Base-by-base conservation (phyloP, 139 green algal genomes). In the Volvox africanus region DNA sequence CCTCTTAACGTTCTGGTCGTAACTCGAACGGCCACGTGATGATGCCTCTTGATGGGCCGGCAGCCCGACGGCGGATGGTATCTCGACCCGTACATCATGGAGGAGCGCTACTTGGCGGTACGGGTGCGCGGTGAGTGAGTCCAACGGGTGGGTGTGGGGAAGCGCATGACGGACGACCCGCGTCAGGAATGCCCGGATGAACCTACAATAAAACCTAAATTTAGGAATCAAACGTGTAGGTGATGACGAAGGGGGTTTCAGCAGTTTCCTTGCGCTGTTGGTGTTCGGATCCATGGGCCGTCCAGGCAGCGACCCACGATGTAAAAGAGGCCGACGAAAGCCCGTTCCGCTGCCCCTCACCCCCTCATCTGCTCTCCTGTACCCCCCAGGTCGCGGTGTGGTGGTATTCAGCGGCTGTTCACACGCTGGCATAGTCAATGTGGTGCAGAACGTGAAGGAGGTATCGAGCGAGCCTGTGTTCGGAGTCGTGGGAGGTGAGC, bases 351-450 rank as follows among this genome's bases (percentile, higher is more conserved):
- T 55, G 44, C 44, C 5, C 5, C 44, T 55, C 44, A 55, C 44
- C 44, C 44, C 9, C 44, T 55, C 44, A 5, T 5, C 9, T 55
- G 44, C 44, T 55, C 44, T 55, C 44, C 5, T 55, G n/a, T 28
- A 73, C 65, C 68, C 28, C 35, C 35, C 77, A 92, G 92, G 93
- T 76, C 79, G 69, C 50, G 93, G 92, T 33, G 55, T 71, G 5
- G 84, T 95, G 13, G 89, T 94, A n/a, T 91, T 94, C 77, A 93
- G 75, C 69, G 89, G 82, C 69, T 95, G 93, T 69, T 93, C 87
- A 1, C 89, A 93, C 86, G 92, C 92, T 0, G 93, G 93, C 75
- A 91, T 94, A 55, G 83, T 95, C n/a, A 94, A 93, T 67, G 93
- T 95, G 61, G 81, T 93, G 78, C 50, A 32, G 11, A 61, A 91